These are phyloP conservation scores for Apiosordaria backusii DNA, from an alignment of 495 filamentous ascomycete species.

Conservation along the genomic window DNA sequence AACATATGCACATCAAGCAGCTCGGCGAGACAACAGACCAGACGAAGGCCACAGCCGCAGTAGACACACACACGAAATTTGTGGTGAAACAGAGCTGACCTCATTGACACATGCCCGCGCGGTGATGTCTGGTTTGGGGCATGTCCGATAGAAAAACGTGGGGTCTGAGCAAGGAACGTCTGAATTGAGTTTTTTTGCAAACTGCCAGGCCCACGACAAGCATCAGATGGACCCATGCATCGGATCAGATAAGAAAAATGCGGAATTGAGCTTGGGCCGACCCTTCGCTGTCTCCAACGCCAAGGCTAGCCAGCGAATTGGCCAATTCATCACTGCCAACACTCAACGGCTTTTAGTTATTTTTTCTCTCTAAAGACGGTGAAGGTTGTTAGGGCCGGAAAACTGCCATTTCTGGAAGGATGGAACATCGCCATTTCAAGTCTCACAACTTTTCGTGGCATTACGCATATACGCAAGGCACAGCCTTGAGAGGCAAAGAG, in stretches of 20 bases:
- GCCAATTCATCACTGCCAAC: neutral
- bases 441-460: neutral
- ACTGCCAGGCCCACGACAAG: neutral
- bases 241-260: conserved; percentile 4
- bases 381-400: neutral
- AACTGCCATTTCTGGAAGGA: neutral
- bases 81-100: neutral
- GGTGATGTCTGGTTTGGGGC: neutral
- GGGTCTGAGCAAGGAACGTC: conserved; percentile 1
- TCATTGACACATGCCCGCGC: neutral
- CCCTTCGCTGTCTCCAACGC: neutral
- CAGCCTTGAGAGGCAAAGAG: neutral
- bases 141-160: neutral
- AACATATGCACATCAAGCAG: neutral
- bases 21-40: neutral
- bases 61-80: neutral
- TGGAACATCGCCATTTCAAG: neutral
- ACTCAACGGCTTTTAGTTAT: neutral
- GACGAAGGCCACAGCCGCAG: neutral
- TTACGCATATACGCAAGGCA: neutral
- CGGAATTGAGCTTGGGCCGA: conserved; percentile 1
- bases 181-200: neutral
- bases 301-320: neutral
- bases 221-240: conserved; percentile 5
- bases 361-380: neutral